Evolutionary conservation across 768 basidiomycete species (phyloP), one percentile per base, ranked within the genome.

Genomic region (Pulveroboletus ravenelii): DNA sequence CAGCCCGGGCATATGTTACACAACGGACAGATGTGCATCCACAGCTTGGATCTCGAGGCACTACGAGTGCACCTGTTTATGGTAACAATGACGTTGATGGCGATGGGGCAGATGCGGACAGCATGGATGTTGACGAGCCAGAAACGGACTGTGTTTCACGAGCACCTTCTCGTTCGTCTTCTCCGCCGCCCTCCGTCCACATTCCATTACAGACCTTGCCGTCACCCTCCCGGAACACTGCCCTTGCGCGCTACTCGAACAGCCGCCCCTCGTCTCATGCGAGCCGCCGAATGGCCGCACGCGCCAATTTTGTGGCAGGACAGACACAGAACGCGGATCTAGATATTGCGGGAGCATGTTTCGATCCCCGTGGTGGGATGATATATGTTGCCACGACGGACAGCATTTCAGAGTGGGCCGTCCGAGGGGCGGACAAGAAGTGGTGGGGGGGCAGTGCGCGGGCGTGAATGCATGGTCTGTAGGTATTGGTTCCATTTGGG

Each of bases 341-440:
- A 34, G 81, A 85, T 60, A 67, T 89, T 44, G 85, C 87, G 3
- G 88, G 88, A 12, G 72, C 78, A 35, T 87, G 82, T 53, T 89
- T 89, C 56, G 87, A 89, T 63, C 86, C 85, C 15, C 68, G 67
- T 6, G 88, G 88, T 2, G 74, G 76, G 53, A 79, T 74, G 63
- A 60, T 90, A 29, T 90, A 90, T 60, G 83, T 81, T 13, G 88
- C 82, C 18, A 79, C 80, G 48, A 77, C 78, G 51, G 65, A 72
- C 51, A 81, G 82, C 34, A 72, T 93, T 23, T 84, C 82, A 7
- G 90, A 93, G 64, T 93, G 88, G 87, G 73, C 77, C 39, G 73
- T 93, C 46, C 73, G 78, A 18, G 85, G 84, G 5, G 79, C 81
- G 13, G 84, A 84, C 55, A 87, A 85, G 73, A 72, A 78, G 45